Evolutionary conservation across 495 filamentous ascomycete species (phyloP).

Genomic region (Schizothecium vesticola): DNA sequence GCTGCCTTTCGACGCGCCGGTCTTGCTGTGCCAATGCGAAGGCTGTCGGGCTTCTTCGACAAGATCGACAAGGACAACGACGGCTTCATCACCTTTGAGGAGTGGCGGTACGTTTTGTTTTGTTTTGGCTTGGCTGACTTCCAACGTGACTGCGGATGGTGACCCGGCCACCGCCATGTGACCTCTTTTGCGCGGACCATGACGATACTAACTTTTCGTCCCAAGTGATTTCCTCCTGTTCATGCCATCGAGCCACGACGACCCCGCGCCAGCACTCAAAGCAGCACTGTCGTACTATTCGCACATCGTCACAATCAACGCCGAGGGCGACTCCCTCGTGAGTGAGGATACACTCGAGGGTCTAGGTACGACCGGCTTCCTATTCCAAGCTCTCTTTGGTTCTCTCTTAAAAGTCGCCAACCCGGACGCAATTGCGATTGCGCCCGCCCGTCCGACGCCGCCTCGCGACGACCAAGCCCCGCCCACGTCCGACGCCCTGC

Average conservation of each 20-base stretch:
- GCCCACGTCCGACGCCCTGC: neutral
- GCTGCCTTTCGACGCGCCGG: constrained; percentile 73
- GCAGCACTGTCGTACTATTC: constrained; percentile 89
- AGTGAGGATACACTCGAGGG: constrained; percentile 83
- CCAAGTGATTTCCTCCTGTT: constrained; percentile 90
- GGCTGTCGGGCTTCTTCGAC: constrained; percentile 77
- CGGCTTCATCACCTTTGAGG: constrained; percentile 80
- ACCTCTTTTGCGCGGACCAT: neutral
- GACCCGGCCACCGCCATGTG: neutral
- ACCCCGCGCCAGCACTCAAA: constrained; percentile 66
- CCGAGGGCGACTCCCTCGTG: constrained; percentile 90
- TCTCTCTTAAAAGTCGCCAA: constrained; percentile 55
- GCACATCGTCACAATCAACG: constrained; percentile 80
- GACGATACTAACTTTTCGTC: constrained; percentile 5
- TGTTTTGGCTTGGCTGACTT: constrained; percentile 3
- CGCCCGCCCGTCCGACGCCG: constrained; percentile 10
- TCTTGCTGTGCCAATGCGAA: constrained; percentile 67
- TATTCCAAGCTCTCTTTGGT: constrained; percentile 63
- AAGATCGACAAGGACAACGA: constrained; percentile 89
- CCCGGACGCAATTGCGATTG: constrained; percentile 17
- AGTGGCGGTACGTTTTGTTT: constrained; percentile 77
- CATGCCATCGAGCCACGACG: constrained; percentile 58
- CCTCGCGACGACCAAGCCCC: constrained; percentile 4
- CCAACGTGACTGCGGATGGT: neutral
- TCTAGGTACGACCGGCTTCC: constrained; percentile 87